Evolutionary conservation across 352 stramenopile species (phyloP).

Genomic region (Globisporangium cylindrosporum): DNA sequence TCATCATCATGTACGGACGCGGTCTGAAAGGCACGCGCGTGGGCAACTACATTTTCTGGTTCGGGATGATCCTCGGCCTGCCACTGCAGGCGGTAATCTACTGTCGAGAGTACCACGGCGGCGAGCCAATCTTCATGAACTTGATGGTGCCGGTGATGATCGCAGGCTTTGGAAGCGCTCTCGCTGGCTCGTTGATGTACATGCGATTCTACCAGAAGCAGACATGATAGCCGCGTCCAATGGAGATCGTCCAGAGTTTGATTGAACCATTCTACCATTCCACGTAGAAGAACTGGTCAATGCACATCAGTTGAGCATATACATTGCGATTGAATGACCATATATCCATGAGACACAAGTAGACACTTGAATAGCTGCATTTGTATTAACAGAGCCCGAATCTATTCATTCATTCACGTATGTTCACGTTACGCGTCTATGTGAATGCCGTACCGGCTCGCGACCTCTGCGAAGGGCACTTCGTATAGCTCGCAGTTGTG

Average conservation of each 20-base stretch:
- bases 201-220: slow-evolving; percentile 30
- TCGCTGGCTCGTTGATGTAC: slow-evolving; percentile 46
- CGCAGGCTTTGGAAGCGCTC: slow-evolving; percentile 49
- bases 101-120: slow-evolving; percentile 74
- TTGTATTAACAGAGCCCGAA: background rate
- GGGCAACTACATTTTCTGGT: slow-evolving; percentile 83
- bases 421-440: background rate
- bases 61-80: slow-evolving; percentile 70
- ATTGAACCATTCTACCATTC: background rate
- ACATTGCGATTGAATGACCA: background rate
- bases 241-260: background rate
- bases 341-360: background rate
- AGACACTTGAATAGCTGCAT: background rate
- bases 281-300: background rate
- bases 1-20: slow-evolving; percentile 85
- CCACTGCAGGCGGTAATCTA: slow-evolving; percentile 80
- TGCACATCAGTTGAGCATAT: background rate
- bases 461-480: slow-evolving; percentile 32
- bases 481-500: slow-evolving; percentile 77
- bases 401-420: background rate
- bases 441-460: slow-evolving; percentile 14
- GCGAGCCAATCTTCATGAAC: slow-evolving; percentile 77
- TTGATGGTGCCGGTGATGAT: slow-evolving; percentile 77
- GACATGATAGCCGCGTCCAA: background rate
- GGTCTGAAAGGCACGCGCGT: slow-evolving; percentile 67